Percentiles rank a stretch among this genome's conserved stretches.
Conservation (phyloP, 495 filamentous ascomycete genomes). For the Viridothelium virens region DNA sequence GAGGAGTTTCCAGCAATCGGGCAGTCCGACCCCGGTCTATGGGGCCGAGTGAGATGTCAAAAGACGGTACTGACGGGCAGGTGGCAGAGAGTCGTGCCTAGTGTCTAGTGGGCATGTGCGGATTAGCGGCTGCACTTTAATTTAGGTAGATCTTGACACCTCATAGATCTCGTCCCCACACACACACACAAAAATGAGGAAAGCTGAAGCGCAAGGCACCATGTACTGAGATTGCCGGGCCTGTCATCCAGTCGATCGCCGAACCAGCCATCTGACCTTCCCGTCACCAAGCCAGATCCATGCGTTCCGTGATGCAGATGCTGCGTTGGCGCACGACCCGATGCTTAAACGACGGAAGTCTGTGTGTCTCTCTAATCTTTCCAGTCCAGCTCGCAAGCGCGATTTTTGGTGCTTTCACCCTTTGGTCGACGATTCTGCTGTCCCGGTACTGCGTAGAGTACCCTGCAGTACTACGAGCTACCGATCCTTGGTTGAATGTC, state of each 20-base stretch:
- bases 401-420: neutral
- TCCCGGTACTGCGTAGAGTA: neutral
- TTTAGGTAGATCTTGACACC: neutral
- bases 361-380: neutral
- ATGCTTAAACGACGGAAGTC: neutral
- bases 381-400: neutral
- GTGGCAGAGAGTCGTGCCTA: no score
- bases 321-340: neutral
- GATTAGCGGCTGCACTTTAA: neutral
- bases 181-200: neutral
- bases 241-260: conserved; percentile 8
- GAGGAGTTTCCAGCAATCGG: neutral
- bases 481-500: neutral
- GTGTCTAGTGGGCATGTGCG: neutral
- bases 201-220: neutral
- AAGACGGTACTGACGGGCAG: neutral
- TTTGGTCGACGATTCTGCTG: neutral
- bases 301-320: neutral
- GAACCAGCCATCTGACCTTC: conserved; percentile 3
- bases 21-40: neutral
- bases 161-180: conserved; percentile 1
- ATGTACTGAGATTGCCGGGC: conserved; percentile 1
- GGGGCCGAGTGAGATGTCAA: neutral
- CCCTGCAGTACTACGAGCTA: neutral
- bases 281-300: neutral